phyloP scores from a whole-genome alignment of 2,329 filamentous ascomycete species.

The Colletotrichum noveboracense region DNA sequence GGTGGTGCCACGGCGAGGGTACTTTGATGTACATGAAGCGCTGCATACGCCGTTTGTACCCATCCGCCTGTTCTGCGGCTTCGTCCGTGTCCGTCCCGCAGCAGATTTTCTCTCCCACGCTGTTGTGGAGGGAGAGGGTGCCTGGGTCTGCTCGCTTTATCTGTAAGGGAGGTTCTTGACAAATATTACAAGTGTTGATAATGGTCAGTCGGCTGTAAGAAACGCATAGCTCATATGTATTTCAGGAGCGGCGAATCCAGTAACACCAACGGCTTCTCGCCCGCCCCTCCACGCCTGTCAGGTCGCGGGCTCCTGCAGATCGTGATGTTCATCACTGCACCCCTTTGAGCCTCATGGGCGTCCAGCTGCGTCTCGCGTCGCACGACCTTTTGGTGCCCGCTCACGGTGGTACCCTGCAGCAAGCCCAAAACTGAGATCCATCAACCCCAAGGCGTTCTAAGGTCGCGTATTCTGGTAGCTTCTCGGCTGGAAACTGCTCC shows the following conservation, averaged over 20 bases:
- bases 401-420: slow-evolving; percentile 1
- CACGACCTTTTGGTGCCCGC: background rate
- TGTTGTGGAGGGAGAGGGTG: background rate
- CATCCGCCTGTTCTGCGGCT: background rate
- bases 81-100: background rate
- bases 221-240: background rate
- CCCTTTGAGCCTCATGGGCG: slow-evolving; percentile 17
- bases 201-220: background rate
- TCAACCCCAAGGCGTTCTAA: background rate
- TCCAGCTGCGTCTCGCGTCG: slow-evolving; percentile 2
- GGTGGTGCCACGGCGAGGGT: slow-evolving; percentile 4
- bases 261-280: slow-evolving; percentile 1
- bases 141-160: background rate
- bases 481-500: background rate
- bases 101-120: background rate
- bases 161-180: background rate
- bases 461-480: background rate
- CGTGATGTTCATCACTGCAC: background rate
- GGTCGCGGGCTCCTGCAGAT: slow-evolving; percentile 13
- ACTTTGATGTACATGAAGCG: slow-evolving; percentile 1
- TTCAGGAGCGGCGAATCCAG: background rate
- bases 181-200: background rate
- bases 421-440: background rate
- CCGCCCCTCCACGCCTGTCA: slow-evolving; percentile 16
- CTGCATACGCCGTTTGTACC: background rate